phyloP scores from a whole-genome alignment of 106 monocot genomes.

The Ottelia alismoides region DNA sequence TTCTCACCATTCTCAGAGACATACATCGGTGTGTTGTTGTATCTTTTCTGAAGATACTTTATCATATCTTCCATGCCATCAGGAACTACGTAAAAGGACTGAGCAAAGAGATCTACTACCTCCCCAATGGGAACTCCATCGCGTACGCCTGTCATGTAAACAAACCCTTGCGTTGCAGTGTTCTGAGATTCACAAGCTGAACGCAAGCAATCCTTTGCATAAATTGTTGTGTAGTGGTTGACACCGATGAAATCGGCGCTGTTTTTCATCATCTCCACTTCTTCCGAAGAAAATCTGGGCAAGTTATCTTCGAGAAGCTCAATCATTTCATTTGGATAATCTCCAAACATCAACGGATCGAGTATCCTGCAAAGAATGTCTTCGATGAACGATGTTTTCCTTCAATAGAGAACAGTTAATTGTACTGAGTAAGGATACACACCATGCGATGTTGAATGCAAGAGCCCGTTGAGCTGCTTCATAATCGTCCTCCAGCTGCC shows the following conservation, averaged over 20 bases:
- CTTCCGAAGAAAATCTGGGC: slow-evolving; percentile 20
- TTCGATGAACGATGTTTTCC: background rate
- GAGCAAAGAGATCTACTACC: background rate
- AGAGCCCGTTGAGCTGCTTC: background rate
- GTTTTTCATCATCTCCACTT: background rate
- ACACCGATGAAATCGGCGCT: slow-evolving; percentile 34
- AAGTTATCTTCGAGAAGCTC: slow-evolving; percentile 21
- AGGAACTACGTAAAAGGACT: slow-evolving; percentile 19
- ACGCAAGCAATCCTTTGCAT: slow-evolving; percentile 35
- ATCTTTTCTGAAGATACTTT: slow-evolving; percentile 34
- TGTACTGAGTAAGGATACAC: background rate
- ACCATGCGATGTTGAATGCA: slow-evolving; percentile 2
- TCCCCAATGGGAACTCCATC: slow-evolving; percentile 32
- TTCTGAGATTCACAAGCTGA: slow-evolving; percentile 12
- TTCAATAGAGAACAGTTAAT: background rate
- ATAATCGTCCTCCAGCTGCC: background rate
- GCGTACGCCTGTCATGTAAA: slow-evolving; percentile 11
- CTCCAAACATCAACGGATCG: slow-evolving; percentile 34
- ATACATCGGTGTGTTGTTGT: slow-evolving; percentile 39
- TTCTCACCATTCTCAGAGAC: slow-evolving; percentile 59
- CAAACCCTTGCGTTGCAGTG: slow-evolving; percentile 6
- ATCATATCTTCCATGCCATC: slow-evolving; percentile 35
- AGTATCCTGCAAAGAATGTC: slow-evolving; percentile 19
- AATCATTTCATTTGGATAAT: slow-evolving; percentile 37
- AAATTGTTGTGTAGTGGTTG: slow-evolving; percentile 41